Evolutionary conservation across 257 asterid genomes (phyloP).

Genomic region (Salvia splendens): DNA sequence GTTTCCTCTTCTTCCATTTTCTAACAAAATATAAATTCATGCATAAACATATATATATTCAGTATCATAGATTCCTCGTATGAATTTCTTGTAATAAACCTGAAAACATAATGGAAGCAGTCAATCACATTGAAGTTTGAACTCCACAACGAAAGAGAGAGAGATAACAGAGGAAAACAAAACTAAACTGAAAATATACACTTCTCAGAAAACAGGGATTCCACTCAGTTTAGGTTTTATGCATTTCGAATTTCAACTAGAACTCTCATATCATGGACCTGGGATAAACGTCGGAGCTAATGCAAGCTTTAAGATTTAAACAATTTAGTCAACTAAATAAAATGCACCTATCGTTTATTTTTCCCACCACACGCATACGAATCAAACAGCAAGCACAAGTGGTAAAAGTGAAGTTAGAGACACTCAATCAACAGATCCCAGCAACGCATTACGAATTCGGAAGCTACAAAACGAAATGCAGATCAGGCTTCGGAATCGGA

Average conservation of each 20-base stretch:
- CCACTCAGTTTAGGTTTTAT: slow-evolving; percentile 14
- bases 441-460: slow-evolving; percentile 36
- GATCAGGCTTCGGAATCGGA: slow-evolving; percentile 33
- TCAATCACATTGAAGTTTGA: slow-evolving; percentile 21
- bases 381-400: slow-evolving; percentile 29
- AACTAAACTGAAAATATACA: slow-evolving; percentile 16
- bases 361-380: slow-evolving; percentile 21
- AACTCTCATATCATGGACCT: slow-evolving; percentile 14
- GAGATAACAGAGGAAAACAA: slow-evolving; percentile 16
- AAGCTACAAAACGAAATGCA: slow-evolving; percentile 21
- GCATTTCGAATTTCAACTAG: slow-evolving; percentile 24
- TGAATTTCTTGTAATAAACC: slow-evolving; percentile 34
- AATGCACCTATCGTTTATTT: slow-evolving; percentile 29
- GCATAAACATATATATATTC: neutral
- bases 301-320: slow-evolving; percentile 24
- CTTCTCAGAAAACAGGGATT: neutral
- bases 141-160: slow-evolving; percentile 1
- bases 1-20: slow-evolving; percentile 78
- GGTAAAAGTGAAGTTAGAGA: slow-evolving; percentile 35
- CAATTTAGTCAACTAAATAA: slow-evolving; percentile 26
- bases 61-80: slow-evolving; percentile 33
- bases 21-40: neutral
- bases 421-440: slow-evolving; percentile 41
- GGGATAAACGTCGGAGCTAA: slow-evolving; percentile 22
- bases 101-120: slow-evolving; percentile 31